Evolutionary conservation across 2,329 filamentous ascomycete species (phyloP), one percentile per base, ranked within the genome.

Genomic region (Chaetomium strumarium): DNA sequence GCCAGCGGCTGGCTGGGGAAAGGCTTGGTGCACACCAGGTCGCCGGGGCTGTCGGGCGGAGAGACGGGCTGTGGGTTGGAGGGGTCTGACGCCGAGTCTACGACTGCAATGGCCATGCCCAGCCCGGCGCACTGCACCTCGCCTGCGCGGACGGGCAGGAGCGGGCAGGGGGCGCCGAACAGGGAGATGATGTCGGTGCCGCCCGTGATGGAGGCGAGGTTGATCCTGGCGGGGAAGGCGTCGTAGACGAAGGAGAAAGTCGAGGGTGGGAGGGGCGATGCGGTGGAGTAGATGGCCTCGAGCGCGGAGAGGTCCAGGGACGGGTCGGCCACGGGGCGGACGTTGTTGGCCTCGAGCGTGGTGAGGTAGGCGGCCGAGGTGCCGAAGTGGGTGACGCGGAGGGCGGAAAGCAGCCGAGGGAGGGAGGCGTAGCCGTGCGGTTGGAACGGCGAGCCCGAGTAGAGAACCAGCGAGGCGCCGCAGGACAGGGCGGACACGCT

Each of bases 181-280:
- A 97, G 81, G 1, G 91, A 96, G 59, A 97, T 89, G 62, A 97
- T 97, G 67, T 99, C 93, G 3, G 92, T 97, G 46, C 92, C 93
- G 36, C 93, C 93, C 0, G 92, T 97, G 64, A 99, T 97, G 52
- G 88, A 95, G 45, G 85, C 90, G 8, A 97, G 81, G 68, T 96
- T 92, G 59, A 97, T 76, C n/a, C 79, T 74, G 0, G 79, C 64
- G 2, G 90, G 90, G 64, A 97, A 95, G 1, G 86, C 86, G 24
- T 79, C 73, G 72, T 97, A 96, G 49, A 96, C 84, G 64, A 95
- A 97, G 52, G 81, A 77, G 70, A 96, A 97, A 1, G 93, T 97
- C 1, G 90, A 95, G 0, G 93, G 92, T 0, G 92, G 90, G 1
- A 99, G 75, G 3, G 92, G 91, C 1, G 90, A 95, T 31, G 91